Conservation (phyloP, 2,329 filamentous ascomycete species). For the Pyricularia grisea region DNA sequence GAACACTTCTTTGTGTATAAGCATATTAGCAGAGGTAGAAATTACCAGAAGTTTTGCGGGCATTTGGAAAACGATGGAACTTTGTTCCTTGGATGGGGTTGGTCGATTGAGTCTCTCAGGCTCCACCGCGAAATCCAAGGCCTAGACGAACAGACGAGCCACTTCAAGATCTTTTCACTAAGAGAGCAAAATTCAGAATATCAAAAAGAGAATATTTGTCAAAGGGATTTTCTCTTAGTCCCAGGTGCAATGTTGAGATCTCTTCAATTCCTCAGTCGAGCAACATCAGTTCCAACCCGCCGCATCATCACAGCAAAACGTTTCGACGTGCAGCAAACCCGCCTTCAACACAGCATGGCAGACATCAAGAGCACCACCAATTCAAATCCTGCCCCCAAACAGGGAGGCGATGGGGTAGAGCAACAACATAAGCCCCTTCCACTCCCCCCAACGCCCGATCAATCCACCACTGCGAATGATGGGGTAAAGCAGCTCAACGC, state of each 20-base stretch:
- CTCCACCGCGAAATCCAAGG: neutral
- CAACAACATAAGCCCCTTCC: neutral
- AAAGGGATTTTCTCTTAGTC: neutral
- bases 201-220: neutral
- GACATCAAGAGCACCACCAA: neutral
- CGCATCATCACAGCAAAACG: neutral
- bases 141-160: neutral
- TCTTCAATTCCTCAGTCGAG: neutral
- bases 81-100: neutral
- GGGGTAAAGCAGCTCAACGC: conserved; percentile 1
- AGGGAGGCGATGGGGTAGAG: neutral
- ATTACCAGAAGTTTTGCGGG: neutral
- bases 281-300: neutral
- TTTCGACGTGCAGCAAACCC: neutral
- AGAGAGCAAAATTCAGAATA: neutral
- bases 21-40: neutral
- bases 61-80: neutral
- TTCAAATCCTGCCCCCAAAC: neutral
- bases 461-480: too few species aligned
- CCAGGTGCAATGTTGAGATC: neutral
- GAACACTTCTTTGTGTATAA: too few species aligned
- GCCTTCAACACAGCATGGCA: neutral
- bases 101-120: neutral
- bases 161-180: neutral
- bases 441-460: neutral